Evolutionary conservation across 768 basidiomycete genomes (phyloP).

Genomic region (Suillus subalutaceus): DNA sequence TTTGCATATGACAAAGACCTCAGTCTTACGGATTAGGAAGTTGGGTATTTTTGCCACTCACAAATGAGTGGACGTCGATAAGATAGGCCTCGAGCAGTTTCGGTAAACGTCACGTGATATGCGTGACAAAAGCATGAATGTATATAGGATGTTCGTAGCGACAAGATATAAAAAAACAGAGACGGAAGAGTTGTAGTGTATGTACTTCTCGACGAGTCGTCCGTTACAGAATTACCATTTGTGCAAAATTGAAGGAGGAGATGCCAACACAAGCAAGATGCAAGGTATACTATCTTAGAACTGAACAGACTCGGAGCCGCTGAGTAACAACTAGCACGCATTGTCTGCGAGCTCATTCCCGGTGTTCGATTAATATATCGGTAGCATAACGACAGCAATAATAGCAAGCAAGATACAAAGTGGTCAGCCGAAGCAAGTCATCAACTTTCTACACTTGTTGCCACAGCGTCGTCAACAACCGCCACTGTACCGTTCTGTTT

Average conservation of each 20-base stretch:
- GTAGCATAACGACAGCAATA: slow-evolving; percentile 5
- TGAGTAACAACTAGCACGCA: neutral
- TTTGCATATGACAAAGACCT: neutral
- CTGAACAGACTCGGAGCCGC: neutral
- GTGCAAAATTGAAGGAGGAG: too few relatives aligned
- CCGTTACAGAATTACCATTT: too few relatives aligned
- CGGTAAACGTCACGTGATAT: too few relatives aligned
- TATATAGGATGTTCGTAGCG: too few relatives aligned
- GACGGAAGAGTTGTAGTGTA: too few relatives aligned
- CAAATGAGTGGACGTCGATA: neutral
- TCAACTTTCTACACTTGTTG: slow-evolving; percentile 14
- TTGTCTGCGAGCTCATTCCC: neutral
- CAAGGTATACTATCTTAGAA: too few relatives aligned
- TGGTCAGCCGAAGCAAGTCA: neutral
- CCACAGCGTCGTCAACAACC: slow-evolving; percentile 25
- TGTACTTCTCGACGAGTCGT: too few relatives aligned
- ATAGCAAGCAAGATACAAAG: neutral
- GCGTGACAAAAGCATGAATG: too few relatives aligned
- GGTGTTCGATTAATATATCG: slow-evolving; percentile 3
- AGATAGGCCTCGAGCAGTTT: too few relatives aligned
- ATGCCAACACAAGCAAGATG: too few relatives aligned
- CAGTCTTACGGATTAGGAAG: slow-evolving; percentile 2
- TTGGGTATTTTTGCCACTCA: neutral
- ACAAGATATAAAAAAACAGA: too few relatives aligned
- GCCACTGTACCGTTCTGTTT: slow-evolving; percentile 24